phyloP scores from a whole-genome alignment of 495 filamentous ascomycete species.

The Cercophora newfieldiana region DNA sequence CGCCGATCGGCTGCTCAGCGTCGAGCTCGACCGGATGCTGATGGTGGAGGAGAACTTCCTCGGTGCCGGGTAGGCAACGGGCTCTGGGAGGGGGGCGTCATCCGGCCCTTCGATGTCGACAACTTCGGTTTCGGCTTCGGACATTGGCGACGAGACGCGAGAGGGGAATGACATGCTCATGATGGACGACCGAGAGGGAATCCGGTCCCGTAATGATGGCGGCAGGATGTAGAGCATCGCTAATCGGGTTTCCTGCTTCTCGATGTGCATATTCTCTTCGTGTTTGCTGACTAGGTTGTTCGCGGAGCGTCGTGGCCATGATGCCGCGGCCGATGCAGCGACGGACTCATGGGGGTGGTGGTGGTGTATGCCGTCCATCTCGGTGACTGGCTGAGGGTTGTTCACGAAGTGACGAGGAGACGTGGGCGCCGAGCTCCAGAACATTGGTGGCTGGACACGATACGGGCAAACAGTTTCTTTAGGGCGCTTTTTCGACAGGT shows the following conservation, averaged over 20 bases:
- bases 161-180: constrained; percentile 5
- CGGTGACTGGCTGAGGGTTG: not conserved
- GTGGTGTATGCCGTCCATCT: not conserved
- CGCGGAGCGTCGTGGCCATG: not conserved
- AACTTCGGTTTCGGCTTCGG: constrained; percentile 20
- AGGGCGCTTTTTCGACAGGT: not conserved
- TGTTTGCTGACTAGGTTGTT: not conserved
- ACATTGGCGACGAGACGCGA: constrained; percentile 7
- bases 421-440: not conserved
- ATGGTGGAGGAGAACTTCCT: not conserved
- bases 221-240: constrained; percentile 34
- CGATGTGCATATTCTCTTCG: constrained; percentile 12
- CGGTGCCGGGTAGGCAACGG: constrained; percentile 3
- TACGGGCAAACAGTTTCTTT: too few species aligned
- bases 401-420: not conserved
- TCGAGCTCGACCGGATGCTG: not conserved
- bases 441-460: not conserved
- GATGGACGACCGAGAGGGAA: not conserved
- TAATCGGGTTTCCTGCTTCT: constrained; percentile 28
- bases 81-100: not conserved
- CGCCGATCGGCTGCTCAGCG: not conserved
- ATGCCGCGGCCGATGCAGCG: not conserved
- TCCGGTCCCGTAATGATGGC: constrained; percentile 30
- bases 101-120: constrained; percentile 2
- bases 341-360: not conserved